Evolutionary conservation across 2,329 filamentous ascomycete genomes (phyloP), one percentile per base, ranked within the genome.

Genomic region (Botrytis sinoallii): DNA sequence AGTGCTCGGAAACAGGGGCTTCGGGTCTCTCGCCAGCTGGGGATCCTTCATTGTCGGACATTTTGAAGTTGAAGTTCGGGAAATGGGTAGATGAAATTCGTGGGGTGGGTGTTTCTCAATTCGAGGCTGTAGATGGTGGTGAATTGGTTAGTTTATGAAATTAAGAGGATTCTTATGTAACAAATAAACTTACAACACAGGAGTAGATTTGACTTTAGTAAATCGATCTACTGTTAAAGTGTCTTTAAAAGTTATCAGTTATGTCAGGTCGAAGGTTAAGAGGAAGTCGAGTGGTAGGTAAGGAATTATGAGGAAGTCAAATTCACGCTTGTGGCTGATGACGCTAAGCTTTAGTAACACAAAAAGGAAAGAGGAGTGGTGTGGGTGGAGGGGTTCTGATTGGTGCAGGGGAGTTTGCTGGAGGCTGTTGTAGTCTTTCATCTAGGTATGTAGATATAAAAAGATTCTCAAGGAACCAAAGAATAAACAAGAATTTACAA

Each of bases 1-100:
- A 87, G 84, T 99, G 96, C 85, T 98, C 95, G 44, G 86, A 86
- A 75, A 70, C 77, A 22, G 74, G 73, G 35, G 72, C 77, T 66
- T 81, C 80, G 25, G 80, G 75, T 77, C 81, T 81, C 74, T 80
- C 79, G 29, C 74, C 75, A 60, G 82, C 83, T 72, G 85, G 80
- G 70, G 85, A 85, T 79, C 84, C 83, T 77, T 85, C 85, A 76
- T 85, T 85, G 74, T 88, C 79, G 75, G 81, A 80, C 80, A 82
- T 81, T 40, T 73, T 80, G 74, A 52, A 32, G 35, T 71, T 46
- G 46, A 20, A 7, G 25, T 46, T 44, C 25, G 44, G 64, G 32
- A 55, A 48, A 61, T 67, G 57, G 32, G 22, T 68, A 63, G 55
- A 42, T 42, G 48, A 44, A 72, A 63, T 61, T 73, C 63, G 67